Evolutionary conservation across 129 eudicot species (phyloP), one percentile per base, ranked within the genome.

Genomic region (Logfia minima): DNA sequence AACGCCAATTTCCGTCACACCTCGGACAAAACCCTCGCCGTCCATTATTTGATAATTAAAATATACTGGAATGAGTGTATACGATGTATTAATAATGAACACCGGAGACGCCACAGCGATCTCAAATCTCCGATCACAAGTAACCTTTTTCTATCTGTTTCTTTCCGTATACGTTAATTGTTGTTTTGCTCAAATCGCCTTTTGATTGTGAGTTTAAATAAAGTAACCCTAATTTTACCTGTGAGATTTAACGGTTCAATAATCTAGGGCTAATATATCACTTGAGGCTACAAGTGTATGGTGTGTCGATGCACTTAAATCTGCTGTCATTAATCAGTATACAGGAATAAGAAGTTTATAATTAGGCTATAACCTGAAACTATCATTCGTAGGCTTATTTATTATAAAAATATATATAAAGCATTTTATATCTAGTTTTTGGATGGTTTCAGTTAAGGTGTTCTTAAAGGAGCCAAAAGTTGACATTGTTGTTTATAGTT

Each of bases 81-180:
- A 14, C 16, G 18, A 51, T 3, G 56, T 51, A 51, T 51, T 2
- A 14, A 17, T 51, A 2, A 11, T 51, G n/a, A 13, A 14, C 56
- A 13, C 10, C 3, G 18, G 6, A 19, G 51, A 72, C 64, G 24
- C 34, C 13, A 56, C 51, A 64, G 23, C 31, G 18, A 14, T 52
- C 41, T 75, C 72, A 75, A 31, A 66, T 53, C 55, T 53, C 80
- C 66, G 26, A 52, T 66, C 73, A 76, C 59, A 45, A 48, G 34
- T 76, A 34, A 34, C 37, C 14, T 26, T 52, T 45, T 22, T 45
- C 29, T 2, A 34, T 34, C 37, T 34, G 37, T 75, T 28, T 73
- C 8, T 73, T 14, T 58, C 52, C 4, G 59, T 55, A 4, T 72
- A 29, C 52, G 31, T 34, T 34, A 5, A 4, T 34, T 34, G 37